Percentiles rank a stretch among this genome's conserved stretches.
Evolutionary conservation across 768 basidiomycete species (phyloP).

Genomic region (Lactarius pseudohatsudake): DNA sequence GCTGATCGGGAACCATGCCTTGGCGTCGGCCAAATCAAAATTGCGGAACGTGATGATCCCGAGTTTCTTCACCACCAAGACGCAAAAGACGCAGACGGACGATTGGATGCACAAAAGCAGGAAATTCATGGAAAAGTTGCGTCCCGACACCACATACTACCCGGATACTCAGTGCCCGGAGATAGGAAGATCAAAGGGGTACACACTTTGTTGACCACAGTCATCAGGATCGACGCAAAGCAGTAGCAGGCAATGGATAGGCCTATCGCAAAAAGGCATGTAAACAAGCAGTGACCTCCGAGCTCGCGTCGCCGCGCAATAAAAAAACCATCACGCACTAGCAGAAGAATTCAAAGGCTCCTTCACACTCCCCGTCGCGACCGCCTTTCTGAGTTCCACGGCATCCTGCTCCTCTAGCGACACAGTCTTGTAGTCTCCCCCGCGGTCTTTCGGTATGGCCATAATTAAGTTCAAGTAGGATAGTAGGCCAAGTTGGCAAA

Average conservation of each 20-base stretch:
- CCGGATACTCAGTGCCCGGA: background rate
- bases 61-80: conserved; percentile 65
- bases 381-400: conserved; percentile 55
- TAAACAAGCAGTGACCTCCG: background rate
- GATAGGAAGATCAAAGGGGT: background rate
- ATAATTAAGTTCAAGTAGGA: conserved; percentile 14
- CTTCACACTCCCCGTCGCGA: conserved; percentile 42
- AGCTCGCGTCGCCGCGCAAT: background rate
- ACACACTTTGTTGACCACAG: conserved; percentile 89
- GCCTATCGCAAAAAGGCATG: conserved; percentile 46
- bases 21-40: conserved; percentile 82
- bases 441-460: conserved; percentile 22
- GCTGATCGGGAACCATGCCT: conserved; percentile 93
- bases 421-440: conserved; percentile 31
- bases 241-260: conserved; percentile 89
- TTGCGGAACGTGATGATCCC: conserved; percentile 83
- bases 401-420: conserved; percentile 41
- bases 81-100: conserved; percentile 79
- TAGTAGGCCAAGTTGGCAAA: background rate
- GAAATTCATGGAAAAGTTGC: conserved; percentile 95
- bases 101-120: conserved; percentile 90
- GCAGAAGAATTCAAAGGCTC: conserved; percentile 35
- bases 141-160: conserved; percentile 93
- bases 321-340: conserved; percentile 31
- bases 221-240: conserved; percentile 93